phyloP scores from a whole-genome alignment of 116 monocot genomes.

The Cymodocea nodosa region DNA sequence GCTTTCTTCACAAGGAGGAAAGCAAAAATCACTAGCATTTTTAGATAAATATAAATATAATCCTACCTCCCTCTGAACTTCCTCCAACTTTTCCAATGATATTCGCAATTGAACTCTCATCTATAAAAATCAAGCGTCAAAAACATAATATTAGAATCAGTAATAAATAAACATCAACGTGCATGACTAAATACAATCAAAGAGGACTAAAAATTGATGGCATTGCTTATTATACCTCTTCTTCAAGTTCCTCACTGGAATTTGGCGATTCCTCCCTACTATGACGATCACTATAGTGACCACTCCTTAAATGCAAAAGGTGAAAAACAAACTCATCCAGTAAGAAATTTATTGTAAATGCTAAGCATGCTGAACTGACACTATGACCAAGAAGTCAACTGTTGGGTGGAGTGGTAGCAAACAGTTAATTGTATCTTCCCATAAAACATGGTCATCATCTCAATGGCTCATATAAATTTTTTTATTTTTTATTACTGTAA shows the following conservation, averaged over 20 bases:
- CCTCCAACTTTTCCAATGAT: slow-evolving; percentile 37
- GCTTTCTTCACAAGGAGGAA: neutral
- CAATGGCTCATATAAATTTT: too few relatives aligned
- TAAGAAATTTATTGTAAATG: neutral
- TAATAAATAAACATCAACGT: neutral
- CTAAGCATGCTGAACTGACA: too few relatives aligned
- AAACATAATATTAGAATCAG: slow-evolving; percentile 10
- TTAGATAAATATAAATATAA: slow-evolving; percentile 1
- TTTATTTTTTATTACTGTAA: too few relatives aligned
- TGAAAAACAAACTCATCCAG: neutral
- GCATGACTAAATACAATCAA: neutral
- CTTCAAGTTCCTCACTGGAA: slow-evolving; percentile 41
- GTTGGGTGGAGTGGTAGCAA: too few relatives aligned
- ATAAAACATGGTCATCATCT: too few relatives aligned
- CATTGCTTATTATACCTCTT: slow-evolving; percentile 26
- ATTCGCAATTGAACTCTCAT: slow-evolving; percentile 47
- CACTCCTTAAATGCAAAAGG: slow-evolving; percentile 7
- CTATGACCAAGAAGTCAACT: too few relatives aligned
- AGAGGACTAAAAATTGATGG: neutral
- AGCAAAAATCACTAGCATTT: neutral
- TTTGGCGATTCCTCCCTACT: slow-evolving; percentile 59
- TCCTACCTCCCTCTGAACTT: slow-evolving; percentile 61
- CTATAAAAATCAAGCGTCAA: slow-evolving; percentile 17
- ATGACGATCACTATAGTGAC: slow-evolving; percentile 17
- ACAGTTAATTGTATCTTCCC: too few relatives aligned